Evolutionary conservation across 1,284 basidiomycete species (phyloP), one percentile per base, ranked within the genome.

Genomic region (Takashimella koratensis): DNA sequence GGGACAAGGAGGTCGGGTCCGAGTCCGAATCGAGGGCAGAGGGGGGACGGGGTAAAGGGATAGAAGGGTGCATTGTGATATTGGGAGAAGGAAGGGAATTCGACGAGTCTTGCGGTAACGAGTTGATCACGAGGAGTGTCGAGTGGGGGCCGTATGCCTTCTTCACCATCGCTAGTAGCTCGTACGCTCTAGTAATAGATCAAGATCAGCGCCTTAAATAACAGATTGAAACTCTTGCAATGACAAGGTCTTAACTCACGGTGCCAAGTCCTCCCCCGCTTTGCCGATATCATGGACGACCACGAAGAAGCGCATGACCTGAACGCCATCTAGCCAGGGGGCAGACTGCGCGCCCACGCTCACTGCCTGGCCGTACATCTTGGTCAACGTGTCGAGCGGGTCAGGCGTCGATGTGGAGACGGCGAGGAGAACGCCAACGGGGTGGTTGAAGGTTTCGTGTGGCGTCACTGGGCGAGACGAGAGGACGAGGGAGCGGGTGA

Each of bases 361-460:
- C 22, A 60, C 54, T 8, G 60, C 62, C 47, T 71, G 65, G 1
- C 61, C 58, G 27, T 71, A 63, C 11, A 76, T 60, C 24, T 63
- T 56, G 23, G 59, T 62, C 21, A 77, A 56, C 1, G 67, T 62
- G 10, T 56, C 63, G 13, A 77, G 44, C 0, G 76, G 73, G 26
- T 76, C 73, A 5, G 65, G 57, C 2, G 67, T 69, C 0, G 68
- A 60, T 11, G 75, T 70, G 4, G 72, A 75, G 21, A 75, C 62
- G 13, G 74, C 75, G 23, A 75, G 61, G 3, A 77, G 49, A 8
- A 75, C 58, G 20, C 70, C 73, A 25, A 73, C 71, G 19, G 76
- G 74, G 53, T 76, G 73, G 52, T 76, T 73, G 63, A 76, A 76
- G 10, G 75, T 76, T 53, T 76, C 75, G 46, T 76, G 69, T n/a